Evolutionary conservation across 1,139 yeast species (phyloP).

Genomic region (Zygosaccharomyces pseudobailii): DNA sequence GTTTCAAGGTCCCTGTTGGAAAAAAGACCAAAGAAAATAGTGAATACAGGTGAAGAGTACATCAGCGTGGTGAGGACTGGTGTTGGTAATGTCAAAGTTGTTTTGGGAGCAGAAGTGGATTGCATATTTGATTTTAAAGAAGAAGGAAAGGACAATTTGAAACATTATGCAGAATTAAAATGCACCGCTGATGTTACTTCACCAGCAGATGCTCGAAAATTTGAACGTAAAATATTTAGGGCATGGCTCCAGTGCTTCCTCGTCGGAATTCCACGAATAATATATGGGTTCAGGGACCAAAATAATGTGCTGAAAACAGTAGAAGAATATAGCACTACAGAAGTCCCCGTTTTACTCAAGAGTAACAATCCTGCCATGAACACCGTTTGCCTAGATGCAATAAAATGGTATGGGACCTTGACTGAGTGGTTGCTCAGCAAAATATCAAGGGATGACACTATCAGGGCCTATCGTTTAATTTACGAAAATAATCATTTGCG

Average conservation of each 20-base stretch:
- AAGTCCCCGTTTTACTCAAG: slow-evolving; percentile 58
- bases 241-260: slow-evolving; percentile 95
- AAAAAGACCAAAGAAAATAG: slow-evolving; percentile 51
- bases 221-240: slow-evolving; percentile 68
- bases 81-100: slow-evolving; percentile 62
- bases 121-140: slow-evolving; percentile 81
- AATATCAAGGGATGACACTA: slow-evolving; percentile 44
- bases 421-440: slow-evolving; percentile 66
- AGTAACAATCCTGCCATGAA: slow-evolving; percentile 44
- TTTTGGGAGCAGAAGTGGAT: slow-evolving; percentile 89
- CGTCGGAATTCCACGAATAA: slow-evolving; percentile 70
- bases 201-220: slow-evolving; percentile 35
- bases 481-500: slow-evolving; percentile 41
- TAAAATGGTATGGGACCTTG: slow-evolving; percentile 81
- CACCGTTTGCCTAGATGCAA: slow-evolving; percentile 65
- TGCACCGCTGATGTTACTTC: slow-evolving; percentile 55
- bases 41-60: slow-evolving; percentile 71
- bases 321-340: slow-evolving; percentile 73
- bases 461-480: slow-evolving; percentile 43
- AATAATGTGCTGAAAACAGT: slow-evolving; percentile 55
- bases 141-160: slow-evolving; percentile 44
- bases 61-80: slow-evolving; percentile 78
- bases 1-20: slow-evolving; percentile 64
- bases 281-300: slow-evolving; percentile 85
- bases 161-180: slow-evolving; percentile 83